These are phyloP conservation scores for Aspergillus transmontanensis DNA, from an alignment of 2,329 filamentous ascomycete genomes.

Conservation along the genomic window DNA sequence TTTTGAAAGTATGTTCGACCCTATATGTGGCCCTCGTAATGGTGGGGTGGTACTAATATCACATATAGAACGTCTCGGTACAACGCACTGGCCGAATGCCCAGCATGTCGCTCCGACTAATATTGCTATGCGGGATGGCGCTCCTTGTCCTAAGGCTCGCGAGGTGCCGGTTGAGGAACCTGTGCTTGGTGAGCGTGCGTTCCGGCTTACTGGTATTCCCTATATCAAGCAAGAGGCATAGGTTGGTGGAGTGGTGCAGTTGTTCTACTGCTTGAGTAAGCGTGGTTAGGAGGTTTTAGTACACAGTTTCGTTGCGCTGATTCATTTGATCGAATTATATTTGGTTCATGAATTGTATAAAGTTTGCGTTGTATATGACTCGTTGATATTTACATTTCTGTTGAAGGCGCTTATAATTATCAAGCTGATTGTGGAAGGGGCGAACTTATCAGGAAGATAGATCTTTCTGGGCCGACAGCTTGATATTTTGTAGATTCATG, in stretches of 20 bases:
- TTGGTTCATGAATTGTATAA: not conserved
- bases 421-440: no score
- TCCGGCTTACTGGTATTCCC: slow-evolving; percentile 53
- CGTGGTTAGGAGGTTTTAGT: not conserved
- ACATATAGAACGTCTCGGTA: slow-evolving; percentile 32
- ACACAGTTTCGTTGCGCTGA: not conserved
- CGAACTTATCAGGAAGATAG: no score
- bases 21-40: not conserved
- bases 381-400: not conserved
- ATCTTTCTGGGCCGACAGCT: no score
- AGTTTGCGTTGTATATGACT: not conserved
- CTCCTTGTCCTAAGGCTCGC: slow-evolving; percentile 32
- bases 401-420: no score
- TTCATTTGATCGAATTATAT: not conserved
- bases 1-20: slow-evolving; percentile 32
- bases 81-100: slow-evolving; percentile 45
- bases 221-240: slow-evolving; percentile 34
- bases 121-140: slow-evolving; percentile 23
- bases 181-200: slow-evolving; percentile 44
- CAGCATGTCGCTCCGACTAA: slow-evolving; percentile 24
- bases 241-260: not conserved
- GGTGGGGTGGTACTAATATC: not conserved
- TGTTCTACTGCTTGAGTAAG: not conserved
- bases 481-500: no score
- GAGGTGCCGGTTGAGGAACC: slow-evolving; percentile 45